Base-by-base conservation (phyloP, 352 stramenopile genomes). In the Pythium plurisporium region DNA sequence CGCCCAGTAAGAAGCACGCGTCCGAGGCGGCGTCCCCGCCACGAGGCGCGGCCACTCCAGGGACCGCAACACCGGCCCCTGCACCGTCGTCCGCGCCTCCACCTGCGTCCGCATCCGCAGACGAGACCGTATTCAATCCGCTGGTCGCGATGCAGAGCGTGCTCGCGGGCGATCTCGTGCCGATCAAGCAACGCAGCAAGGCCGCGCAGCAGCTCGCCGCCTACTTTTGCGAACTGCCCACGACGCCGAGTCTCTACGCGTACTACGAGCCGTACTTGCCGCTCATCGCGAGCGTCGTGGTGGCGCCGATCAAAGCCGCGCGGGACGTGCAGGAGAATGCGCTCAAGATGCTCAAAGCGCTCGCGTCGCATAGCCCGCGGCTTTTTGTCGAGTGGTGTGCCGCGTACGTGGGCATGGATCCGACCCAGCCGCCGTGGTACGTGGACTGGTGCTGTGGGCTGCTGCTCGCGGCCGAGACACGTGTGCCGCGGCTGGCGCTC, bases 131-230 rank as follows among this genome's bases (percentile, higher is more conserved):
- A 0, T 70, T 65, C 57, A 70, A 70, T 41, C 63, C 63, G 20
- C 20, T 70, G 3, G 44, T 62, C 20, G 55, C 63, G 8, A 38
- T 70, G 38, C 63, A 70, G 52, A 63, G 14, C 17, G 52, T 70
- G 14, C 6, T 60, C 30, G 63, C 56, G 8, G 63, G 63, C 33
- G 63, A 70, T 14, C 62, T 65, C 33, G 63, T 70, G 57, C 38
- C 63, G 17, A 65, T 70, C 56, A 70, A 70, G 63, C 63, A 65
- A 41, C 63, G 63, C 46, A 56, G 55, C 55, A 70, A 70, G 63
- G 63, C 63, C 34, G 63, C 63, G 40, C 55, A 65, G 52, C 56
- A 70, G 46, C 56, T 70, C 50, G 63, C 63, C 2, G 54, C 45
- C 38, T 65, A 59, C 33, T 60, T 62, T 51, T 59, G 51, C 19